Conservation (phyloP, 1,284 basidiomycete species). For the Leccinum subrobustum region DNA sequence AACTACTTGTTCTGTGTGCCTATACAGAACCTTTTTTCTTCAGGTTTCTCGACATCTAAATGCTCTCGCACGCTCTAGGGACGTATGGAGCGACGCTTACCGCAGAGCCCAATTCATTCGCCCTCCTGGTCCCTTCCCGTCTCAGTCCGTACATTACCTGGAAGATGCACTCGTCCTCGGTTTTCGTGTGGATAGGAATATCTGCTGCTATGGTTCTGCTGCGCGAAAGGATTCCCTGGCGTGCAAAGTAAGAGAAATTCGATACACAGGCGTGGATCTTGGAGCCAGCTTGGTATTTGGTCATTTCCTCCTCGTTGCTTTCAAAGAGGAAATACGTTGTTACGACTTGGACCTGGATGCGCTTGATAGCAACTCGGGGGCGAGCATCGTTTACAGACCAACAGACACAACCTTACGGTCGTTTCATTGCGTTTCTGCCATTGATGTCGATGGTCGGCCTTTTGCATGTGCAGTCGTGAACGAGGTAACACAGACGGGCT, state of each 20-base stretch:
- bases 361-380: slow-evolving; percentile 11
- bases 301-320: slow-evolving; percentile 20
- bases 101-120: slow-evolving; percentile 15
- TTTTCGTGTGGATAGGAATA: slow-evolving; percentile 12
- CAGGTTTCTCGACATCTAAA: slow-evolving; percentile 22
- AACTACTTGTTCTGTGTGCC: not conserved
- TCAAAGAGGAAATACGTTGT: slow-evolving; percentile 17
- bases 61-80: not conserved
- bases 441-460: slow-evolving; percentile 17
- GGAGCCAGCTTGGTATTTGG: slow-evolving; percentile 14
- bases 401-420: slow-evolving; percentile 6
- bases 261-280: slow-evolving; percentile 10
- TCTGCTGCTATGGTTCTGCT: not conserved
- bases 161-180: slow-evolving; percentile 15
- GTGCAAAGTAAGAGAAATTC: slow-evolving; percentile 10
- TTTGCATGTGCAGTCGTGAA: slow-evolving; percentile 20
- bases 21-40: not conserved
- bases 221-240: not conserved
- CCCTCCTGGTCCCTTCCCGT: slow-evolving; percentile 23
- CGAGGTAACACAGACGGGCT: not conserved
- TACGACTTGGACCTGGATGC: slow-evolving; percentile 20
- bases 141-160: slow-evolving; percentile 14
- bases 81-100: slow-evolving; percentile 20
- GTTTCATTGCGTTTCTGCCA: slow-evolving; percentile 13
- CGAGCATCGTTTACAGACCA: slow-evolving; percentile 14